Conservation (phyloP, 108 stramenopile species). For the Conticribra weissflogii region DNA sequence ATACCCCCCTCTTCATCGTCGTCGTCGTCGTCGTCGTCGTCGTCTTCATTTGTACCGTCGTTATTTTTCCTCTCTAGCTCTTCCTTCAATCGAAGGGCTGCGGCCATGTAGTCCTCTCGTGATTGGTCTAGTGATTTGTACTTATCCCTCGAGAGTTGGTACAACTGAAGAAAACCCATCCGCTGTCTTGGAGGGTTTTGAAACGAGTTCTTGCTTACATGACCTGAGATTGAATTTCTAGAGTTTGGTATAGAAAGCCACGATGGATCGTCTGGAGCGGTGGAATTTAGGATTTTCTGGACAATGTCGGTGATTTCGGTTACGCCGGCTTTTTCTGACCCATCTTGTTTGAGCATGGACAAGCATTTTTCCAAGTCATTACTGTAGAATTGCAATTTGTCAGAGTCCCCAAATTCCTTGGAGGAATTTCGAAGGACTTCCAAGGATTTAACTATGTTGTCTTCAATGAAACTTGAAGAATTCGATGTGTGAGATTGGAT, state of each 20-base stretch:
- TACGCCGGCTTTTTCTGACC: slow-evolving; percentile 20
- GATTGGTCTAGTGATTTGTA: slow-evolving; percentile 61
- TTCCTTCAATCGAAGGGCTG: slow-evolving; percentile 75
- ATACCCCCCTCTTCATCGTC: slow-evolving; percentile 4
- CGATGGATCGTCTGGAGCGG: slow-evolving; percentile 2
- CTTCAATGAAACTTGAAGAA: slow-evolving; percentile 28
- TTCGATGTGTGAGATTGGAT: slow-evolving; percentile 38
- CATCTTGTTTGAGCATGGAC: slow-evolving; percentile 24
- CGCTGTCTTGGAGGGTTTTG: slow-evolving; percentile 42
- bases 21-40: slow-evolving; percentile 76
- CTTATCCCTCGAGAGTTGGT: slow-evolving; percentile 49
- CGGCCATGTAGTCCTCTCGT: slow-evolving; percentile 82
- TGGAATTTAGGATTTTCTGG: slow-evolving; percentile 47
- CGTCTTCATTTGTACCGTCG: slow-evolving; percentile 78
- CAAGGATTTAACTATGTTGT: slow-evolving; percentile 36
- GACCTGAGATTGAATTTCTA: too few species aligned
- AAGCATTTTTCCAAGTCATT: slow-evolving; percentile 51
- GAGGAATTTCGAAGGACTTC: slow-evolving; percentile 18
- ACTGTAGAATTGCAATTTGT: slow-evolving; percentile 15
- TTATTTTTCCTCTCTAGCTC: slow-evolving; percentile 68
- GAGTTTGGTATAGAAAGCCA: too few species aligned
- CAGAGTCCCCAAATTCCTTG: not conserved
- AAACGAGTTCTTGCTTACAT: not conserved
- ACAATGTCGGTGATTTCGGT: slow-evolving; percentile 45
- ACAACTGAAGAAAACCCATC: slow-evolving; percentile 60